Base-by-base conservation (phyloP, 2,329 filamentous ascomycete species). In the Ilyonectria robusta region DNA sequence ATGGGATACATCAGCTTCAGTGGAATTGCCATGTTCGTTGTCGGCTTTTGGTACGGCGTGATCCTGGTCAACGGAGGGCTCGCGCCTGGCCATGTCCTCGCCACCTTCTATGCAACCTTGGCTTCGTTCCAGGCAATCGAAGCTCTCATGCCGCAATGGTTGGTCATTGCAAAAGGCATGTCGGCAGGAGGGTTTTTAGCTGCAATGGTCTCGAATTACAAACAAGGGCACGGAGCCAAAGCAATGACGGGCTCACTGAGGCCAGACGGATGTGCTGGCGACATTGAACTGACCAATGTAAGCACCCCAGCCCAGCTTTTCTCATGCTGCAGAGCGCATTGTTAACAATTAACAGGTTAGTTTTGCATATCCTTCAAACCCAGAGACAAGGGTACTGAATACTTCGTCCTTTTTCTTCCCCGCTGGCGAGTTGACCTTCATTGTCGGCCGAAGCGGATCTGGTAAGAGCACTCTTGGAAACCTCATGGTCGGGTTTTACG, bases 391-490 rank as follows among this genome's bases (percentile, higher is more conserved):
- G 0, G 90, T 91, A 2, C 84, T 98, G 10, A 80, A 87, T 1
- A 81, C 87, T 7, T 87, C 88, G 0, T 90, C 85, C 0, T 86
- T 98, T 67, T 87, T 85, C 70, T 95, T 98, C 64, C 88, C 90
- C 0, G 85, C 91, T 0, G 91, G 93, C 0, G 85, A 93, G 68
- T 89, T 92, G 3, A 94, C 91, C 0, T 98, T 96, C 75, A 85
- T 98, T 2, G 89, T 98, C 56, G 96, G 95, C 0, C 88, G 87
- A 74, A 97, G 94, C 75, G 96, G 96, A 0, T 97, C 94, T 2
- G 95, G 95, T 0, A 98, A 98, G 79, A 97, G 94, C 72, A 98
- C 95, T 0, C 77, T 98, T 1, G 91, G 92, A 1, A 94, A 94
- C 76, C 85, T 98, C 0, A 84, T 98, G 1, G 85, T 94, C 57